Percentiles rank a stretch among this genome's conserved stretches.
Evolutionary conservation across 257 asterid genomes (phyloP).

Genomic region (Plectranthus barbatus): DNA sequence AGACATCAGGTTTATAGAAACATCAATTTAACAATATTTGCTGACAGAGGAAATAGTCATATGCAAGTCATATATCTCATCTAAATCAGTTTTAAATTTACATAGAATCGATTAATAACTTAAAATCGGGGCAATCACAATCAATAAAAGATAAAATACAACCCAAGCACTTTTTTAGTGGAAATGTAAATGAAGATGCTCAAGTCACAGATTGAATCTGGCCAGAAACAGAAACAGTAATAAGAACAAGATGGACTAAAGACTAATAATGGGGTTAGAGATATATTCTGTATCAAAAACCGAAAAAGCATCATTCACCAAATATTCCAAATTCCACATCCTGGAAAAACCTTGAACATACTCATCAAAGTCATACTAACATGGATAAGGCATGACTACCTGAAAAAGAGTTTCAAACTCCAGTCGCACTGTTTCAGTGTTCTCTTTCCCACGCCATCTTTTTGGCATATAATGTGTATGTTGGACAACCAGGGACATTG

Average conservation of each 20-base stretch:
- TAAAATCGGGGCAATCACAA: neutral
- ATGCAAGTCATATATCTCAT: neutral
- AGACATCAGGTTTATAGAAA: neutral
- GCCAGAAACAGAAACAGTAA: neutral
- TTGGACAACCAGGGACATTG: constrained; percentile 76
- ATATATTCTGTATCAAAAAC: neutral
- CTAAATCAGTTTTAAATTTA: neutral
- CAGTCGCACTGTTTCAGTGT: constrained; percentile 50
- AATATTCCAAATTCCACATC: neutral
- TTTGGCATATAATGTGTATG: constrained; percentile 94
- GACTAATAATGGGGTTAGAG: neutral
- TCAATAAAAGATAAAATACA: neutral
- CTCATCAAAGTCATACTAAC: neutral
- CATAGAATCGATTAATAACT: neutral
- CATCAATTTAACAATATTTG: neutral
- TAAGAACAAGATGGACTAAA: neutral
- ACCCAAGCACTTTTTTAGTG: neutral
- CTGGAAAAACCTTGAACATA: neutral
- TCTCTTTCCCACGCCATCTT: constrained; percentile 96
- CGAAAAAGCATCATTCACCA: neutral
- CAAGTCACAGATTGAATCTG: neutral
- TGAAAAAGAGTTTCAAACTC: constrained; percentile 94
- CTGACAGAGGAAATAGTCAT: neutral
- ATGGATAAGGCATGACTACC: constrained; percentile 32
- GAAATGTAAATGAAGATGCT: neutral